A percentile compares a stretch with the other conserved stretches of the same genome.
phyloP scores from a whole-genome alignment of 768 basidiomycete species.

The Baorangia bicolor region DNA sequence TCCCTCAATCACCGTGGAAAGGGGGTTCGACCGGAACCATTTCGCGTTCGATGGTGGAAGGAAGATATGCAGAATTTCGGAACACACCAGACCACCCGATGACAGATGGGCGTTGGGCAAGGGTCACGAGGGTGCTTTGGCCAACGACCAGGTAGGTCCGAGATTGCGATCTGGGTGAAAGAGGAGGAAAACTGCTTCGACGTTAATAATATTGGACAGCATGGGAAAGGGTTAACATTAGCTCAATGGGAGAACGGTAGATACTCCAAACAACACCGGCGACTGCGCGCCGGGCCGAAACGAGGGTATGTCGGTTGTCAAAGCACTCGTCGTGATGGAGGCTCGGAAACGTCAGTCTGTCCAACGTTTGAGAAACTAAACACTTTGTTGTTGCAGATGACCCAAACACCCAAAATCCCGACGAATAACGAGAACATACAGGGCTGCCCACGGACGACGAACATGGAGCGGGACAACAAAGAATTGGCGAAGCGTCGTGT shows the following conservation, averaged over 20 bases:
- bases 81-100: neutral
- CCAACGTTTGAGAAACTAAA: neutral
- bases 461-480: neutral
- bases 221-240: neutral
- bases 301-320: conserved; percentile 11
- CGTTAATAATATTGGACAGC: neutral
- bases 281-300: neutral
- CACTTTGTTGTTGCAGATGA: neutral
- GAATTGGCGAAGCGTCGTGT: neutral
- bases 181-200: neutral
- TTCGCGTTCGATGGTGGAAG: neutral
- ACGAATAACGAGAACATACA: neutral
- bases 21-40: neutral
- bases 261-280: neutral
- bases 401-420: neutral
- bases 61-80: neutral
- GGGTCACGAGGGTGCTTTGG: neutral
- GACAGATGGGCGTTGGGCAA: neutral
- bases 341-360: neutral
- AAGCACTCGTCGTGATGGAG: conserved; percentile 18
- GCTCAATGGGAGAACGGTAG: neutral
- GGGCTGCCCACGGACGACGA: neutral
- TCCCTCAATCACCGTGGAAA: neutral
- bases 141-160: neutral
- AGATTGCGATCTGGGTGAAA: neutral